Conservation (phyloP, 1,284 basidiomycete genomes). For the Apiotrichum laibachii region DNA sequence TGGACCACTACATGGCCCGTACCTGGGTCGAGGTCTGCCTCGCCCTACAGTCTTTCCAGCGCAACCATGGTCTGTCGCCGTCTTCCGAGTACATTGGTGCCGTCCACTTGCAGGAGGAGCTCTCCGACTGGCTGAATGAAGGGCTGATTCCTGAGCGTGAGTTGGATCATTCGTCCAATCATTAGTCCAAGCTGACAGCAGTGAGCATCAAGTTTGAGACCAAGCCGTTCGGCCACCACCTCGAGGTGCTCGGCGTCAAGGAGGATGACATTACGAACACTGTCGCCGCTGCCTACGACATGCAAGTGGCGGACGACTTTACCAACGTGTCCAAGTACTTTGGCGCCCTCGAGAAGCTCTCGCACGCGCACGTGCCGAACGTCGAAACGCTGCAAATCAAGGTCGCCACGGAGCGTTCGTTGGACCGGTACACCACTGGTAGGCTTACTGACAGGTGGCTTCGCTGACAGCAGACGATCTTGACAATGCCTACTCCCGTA, state of each 20-base stretch:
- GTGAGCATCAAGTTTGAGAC: constrained; percentile 10
- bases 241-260: constrained; percentile 30
- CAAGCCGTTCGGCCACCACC: constrained; percentile 5
- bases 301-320: constrained; percentile 33
- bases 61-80: constrained; percentile 21
- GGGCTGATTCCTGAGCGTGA: constrained; percentile 13
- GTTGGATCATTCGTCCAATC: neutral
- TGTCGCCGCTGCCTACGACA: constrained; percentile 34
- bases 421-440: constrained; percentile 36
- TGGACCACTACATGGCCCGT: constrained; percentile 44
- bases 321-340: constrained; percentile 26
- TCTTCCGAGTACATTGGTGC: neutral
- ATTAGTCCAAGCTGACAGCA: neutral
- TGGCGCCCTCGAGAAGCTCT: constrained; percentile 33
- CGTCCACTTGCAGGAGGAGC: constrained; percentile 12
- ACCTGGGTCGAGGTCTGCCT: constrained; percentile 43
- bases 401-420: constrained; percentile 37
- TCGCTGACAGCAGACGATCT: constrained; percentile 39
- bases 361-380: constrained; percentile 21
- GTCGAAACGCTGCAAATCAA: constrained; percentile 32
- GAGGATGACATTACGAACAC: constrained; percentile 27
- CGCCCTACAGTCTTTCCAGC: constrained; percentile 23
- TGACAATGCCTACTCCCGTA: constrained; percentile 29
- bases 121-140: constrained; percentile 13
- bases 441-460: neutral